Conservation (phyloP, 2,329 filamentous ascomycete genomes). For the Fusarium zealandicum region DNA sequence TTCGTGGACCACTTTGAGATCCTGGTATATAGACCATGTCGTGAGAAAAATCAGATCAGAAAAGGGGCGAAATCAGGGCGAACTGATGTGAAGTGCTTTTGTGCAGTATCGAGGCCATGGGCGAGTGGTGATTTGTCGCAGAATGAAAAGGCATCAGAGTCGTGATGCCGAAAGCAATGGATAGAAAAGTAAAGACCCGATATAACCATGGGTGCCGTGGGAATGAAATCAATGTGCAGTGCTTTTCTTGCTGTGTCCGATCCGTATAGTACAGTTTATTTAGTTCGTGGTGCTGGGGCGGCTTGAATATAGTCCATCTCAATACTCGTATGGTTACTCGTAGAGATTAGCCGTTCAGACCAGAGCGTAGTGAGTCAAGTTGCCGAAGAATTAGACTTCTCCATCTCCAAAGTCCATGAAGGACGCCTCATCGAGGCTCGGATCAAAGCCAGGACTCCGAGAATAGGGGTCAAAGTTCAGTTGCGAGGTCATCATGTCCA, state of each 20-base stretch:
- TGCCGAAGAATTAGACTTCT: slow-evolving; percentile 44
- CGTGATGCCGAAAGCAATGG: slow-evolving; percentile 10
- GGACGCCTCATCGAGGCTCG: slow-evolving; percentile 10
- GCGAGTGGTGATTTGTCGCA: slow-evolving; percentile 7
- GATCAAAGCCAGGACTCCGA: neutral
- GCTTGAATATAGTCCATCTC: neutral
- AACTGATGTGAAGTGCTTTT: neutral
- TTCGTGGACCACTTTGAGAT: slow-evolving; percentile 2
- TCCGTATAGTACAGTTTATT: slow-evolving; percentile 23
- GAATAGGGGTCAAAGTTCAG: neutral
- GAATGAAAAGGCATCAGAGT: slow-evolving; percentile 2
- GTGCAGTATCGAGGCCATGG: slow-evolving; percentile 17
- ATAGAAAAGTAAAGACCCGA: slow-evolving; percentile 1
- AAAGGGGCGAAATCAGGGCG: neutral
- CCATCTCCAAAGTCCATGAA: slow-evolving; percentile 43
- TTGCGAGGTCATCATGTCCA: slow-evolving; percentile 4
- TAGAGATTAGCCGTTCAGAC: neutral
- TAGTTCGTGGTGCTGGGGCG: neutral
- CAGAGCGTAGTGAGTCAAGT: neutral
- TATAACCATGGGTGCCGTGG: slow-evolving; percentile 14
- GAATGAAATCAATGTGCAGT: slow-evolving; percentile 2
- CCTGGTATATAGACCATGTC: slow-evolving; percentile 11
- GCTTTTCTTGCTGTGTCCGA: too few relatives aligned
- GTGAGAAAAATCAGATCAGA: neutral
- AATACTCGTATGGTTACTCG: neutral